Base-by-base conservation (phyloP, 129 eudicot genomes). In the Pittosporum tobira region DNA sequence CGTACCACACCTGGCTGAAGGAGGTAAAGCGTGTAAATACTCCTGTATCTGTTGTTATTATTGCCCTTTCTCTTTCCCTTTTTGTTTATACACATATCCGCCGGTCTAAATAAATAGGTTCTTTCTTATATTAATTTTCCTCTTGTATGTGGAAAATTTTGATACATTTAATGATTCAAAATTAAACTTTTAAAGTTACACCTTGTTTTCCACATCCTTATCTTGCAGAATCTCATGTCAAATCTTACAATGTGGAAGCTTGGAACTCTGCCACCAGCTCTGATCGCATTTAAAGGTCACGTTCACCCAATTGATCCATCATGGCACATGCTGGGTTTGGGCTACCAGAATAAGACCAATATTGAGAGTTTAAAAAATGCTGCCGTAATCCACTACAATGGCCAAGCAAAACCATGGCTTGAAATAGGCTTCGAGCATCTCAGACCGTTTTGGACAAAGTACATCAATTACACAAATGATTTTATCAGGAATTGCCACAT, bases 271-370 rank as follows among this genome's bases (percentile, higher is more conserved):
- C 99, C 99, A 21, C 99, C 99, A 44, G 99, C 99, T 51, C 67
- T 93, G 71, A 87, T 93, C 65, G 99, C 96, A 62, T 93, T 93
- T 64, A 84, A 74, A 75, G 99, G 96, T 36, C 84, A 93, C 61
- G 85, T 93, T 64, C 96, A 81, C 28, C 78, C 93, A 23, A 93
- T 93, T 45, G 93, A 87, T 31, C 84, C 99, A 18, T 81, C 94
- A 14, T 93, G 99, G 99, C 99, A 93, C 84, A 73, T 87, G 99
- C 79, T 93, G 27, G 99, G 99, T 5, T 69, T 93, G 80, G 99
- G 99, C 37, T 93, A 93, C 79, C 99, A 93, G 75, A 84, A 77
- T 47, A 79, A 81, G 26, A 93, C 96, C 31, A 84, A 64, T 51
- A 75, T 93, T 31, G 96, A 93, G 62, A 79, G 72, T 46, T 66